Evolutionary conservation across 192 early-diverging fungal genomes (phyloP), one percentile per base, ranked within the genome.

Genomic region (Coemansia sp.): DNA sequence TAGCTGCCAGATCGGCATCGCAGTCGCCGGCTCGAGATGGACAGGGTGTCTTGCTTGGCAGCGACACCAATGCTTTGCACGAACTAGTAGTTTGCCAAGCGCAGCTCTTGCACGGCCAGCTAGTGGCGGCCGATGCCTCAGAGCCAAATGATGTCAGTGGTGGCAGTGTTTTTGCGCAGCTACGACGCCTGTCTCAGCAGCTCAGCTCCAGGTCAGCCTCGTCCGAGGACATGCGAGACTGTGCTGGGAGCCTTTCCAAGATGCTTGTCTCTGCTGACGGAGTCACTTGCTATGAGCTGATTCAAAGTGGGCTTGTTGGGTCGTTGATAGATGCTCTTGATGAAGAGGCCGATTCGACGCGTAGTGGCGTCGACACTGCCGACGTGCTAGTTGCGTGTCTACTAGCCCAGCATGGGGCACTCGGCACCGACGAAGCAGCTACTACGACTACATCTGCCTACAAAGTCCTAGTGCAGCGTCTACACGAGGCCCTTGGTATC

Each of bases 271-370:
- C 74, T 12, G 28, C 59, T 0, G 58, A 61, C 11, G 85, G 91
- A 1, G 85, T 91, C 37, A 94, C 92, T 11, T 88, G 88, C 6
- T 92, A 90, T 73, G 94, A 95, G 66, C 77, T 94, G 25, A 72
- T 89, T 59, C 89, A 87, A 60, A 93, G 89, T 62, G 91, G 91
- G 9, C 61, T 96, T 53, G 72, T 94, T 14, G 82, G 84, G 6
- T 78, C 79, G 18, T 60, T 88, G 25, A 50, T 47, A 6, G 90
- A 26, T 16, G 52, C 31, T 8, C 52, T 55, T 55, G 14, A n/a
- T 31, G 14, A 28, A 14, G 12, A 31, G 26, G 3, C 14, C 5
- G 50, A 28, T 23, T 1, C 14, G 26, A 28, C 50, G 50, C 26
- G 26, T 85, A 65, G 59, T 91, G 37, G 36, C 0, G 16, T 16